Base-by-base conservation (phyloP, 331 rosid genomes). In the Quercus phellos region DNA sequence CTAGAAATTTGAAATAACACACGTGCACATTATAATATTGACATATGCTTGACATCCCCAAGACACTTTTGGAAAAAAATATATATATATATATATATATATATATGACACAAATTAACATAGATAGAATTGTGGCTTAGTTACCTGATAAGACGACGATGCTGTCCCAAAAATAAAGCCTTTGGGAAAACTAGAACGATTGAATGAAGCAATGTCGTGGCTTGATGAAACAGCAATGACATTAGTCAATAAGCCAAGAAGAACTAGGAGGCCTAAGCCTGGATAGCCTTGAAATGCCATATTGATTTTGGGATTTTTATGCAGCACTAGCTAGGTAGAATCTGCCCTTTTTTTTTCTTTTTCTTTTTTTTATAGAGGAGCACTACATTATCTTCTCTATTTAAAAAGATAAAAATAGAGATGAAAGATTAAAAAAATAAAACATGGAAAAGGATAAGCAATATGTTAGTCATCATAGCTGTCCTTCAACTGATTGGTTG, bases 81-180 rank as follows among this genome's bases (percentile, higher is more conserved):
- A 1, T 0, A 7, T 0, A 27, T 27, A 27, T 0, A 27, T 27
- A 27, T 27, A 27, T 27, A 27, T 27, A 27, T 27, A 27, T 27
- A 27, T 27, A 27, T 11, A 50, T 0, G n/a, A n/a, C 0, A 70
- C 17, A 46, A 6, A 24, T 1, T 38, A 38, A 38, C 10, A 13
- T 2, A 19, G 3, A 24, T 5, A 13, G 50, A 22, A 35, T 0
- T 6, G 5, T 2, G 14, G 18, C 6, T 10, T 32, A 35, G 1
- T 38, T 70, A 70, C 74, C 74, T 70, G 74, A 34, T 70, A 70
- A 17, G 74, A 14, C 0, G 74, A 13, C 1, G 60, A 51, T 70
- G 60, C 59, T 7, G 74, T 16, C 12, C 74, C 60, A 18, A 70
- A 70, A 16, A 70, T 70, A 38, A 70, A 70, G 16, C 74, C 59